Evolutionary conservation across 2,329 filamentous ascomycete genomes (phyloP), one percentile per base, ranked within the genome.

Genomic region (Cladosporium sp.): DNA sequence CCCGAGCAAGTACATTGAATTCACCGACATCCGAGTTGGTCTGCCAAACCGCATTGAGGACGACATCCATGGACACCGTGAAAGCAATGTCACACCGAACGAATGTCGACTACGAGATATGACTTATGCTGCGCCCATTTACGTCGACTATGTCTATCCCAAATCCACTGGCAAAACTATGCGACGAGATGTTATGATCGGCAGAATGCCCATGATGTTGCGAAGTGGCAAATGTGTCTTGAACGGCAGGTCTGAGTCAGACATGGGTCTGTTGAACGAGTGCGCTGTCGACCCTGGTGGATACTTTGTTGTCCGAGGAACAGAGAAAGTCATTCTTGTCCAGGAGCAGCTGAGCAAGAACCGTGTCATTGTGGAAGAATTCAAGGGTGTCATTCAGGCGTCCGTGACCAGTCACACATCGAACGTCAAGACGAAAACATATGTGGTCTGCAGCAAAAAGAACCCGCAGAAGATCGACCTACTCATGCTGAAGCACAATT

Each of bases 261-360:
- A 96, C 74, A 96, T 98, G 93, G 92, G 92, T 68, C 81, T 89
- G 59, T 90, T 98, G 84, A 95, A 96, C 74, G 95, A 99, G 80
- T 99, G 95, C 74, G 92, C 95, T 15, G 84, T 99, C 49, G 95
- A 99, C 75, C 95, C 96, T 0, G 95, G 95, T 69, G 95, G 95
- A 62, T 99, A 99, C 78, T 99, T 99, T 75, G 95, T 99, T 74
- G 93, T 98, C 71, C 92, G 94, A 73, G 95, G 95, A 57, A 97
- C 96, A 24, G 95, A 99, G 78, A 99, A 99, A 82, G 95, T 99
- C 72, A 99, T 99, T 75, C 83, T 99, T 52, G 96, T 99, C 15
- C 95, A 99, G 79, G 96, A 99, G 77, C 95, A 99, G 80, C 83
- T 99, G 76, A 99, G 95, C 85, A 99, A 99, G 86, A 99, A 99